Evolutionary conservation across 2,329 filamentous ascomycete genomes (phyloP).

Genomic region (Microdochium bolleyi): DNA sequence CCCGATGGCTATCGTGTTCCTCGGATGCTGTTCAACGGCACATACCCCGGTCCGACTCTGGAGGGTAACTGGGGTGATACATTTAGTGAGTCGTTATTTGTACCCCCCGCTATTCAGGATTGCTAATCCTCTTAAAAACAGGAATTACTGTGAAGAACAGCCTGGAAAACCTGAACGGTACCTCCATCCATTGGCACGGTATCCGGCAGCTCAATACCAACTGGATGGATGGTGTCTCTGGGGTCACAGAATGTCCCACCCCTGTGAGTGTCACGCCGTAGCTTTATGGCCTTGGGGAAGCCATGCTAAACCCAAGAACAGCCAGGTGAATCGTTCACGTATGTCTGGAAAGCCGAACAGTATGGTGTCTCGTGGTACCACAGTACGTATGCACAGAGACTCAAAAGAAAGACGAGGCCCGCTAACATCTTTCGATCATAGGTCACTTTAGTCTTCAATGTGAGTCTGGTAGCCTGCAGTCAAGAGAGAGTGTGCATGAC

Average conservation of each 20-base stretch:
- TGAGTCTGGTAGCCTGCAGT: no score
- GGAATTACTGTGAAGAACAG: constrained; percentile 49
- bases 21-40: constrained; percentile 53
- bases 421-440: no score
- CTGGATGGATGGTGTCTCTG: constrained; percentile 26
- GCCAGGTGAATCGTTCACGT: background rate
- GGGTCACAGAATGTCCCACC: constrained; percentile 25
- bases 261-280: background rate
- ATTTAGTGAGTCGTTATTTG: constrained; percentile 45
- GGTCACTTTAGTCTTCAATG: constrained; percentile 31
- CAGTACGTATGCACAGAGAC: background rate
- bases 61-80: constrained; percentile 58
- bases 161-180: constrained; percentile 32
- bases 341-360: background rate
- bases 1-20: background rate
- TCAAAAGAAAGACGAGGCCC: no score
- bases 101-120: background rate
- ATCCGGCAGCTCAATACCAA: constrained; percentile 25
- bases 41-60: constrained; percentile 60
- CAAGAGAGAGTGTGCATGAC: background rate
- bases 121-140: background rate
- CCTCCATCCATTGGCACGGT: constrained; percentile 31
- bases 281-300: no score
- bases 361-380: background rate
- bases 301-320: background rate